Evolutionary conservation across 73 alveolate species (phyloP).

Genomic region (Uronychia binucleata): DNA sequence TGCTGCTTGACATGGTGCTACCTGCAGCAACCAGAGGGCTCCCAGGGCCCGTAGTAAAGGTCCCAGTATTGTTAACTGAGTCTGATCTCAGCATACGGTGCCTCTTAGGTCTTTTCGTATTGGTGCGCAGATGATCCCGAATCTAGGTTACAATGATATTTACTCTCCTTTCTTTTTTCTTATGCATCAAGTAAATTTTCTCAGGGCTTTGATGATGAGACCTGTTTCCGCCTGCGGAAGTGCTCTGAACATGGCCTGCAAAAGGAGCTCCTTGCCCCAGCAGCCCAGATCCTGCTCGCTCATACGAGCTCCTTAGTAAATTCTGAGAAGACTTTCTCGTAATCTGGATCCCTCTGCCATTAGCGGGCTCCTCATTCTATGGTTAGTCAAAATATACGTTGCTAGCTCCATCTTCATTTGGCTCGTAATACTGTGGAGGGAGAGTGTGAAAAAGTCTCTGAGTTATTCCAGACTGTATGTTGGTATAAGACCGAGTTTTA

Average conservation of each 20-base stretch:
- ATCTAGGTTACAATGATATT: neutral
- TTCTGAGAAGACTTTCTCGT: too few relatives aligned
- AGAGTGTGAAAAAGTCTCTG: too few relatives aligned
- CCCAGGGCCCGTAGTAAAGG: neutral
- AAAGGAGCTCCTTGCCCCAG: neutral
- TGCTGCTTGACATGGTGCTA: neutral
- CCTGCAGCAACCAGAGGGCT: neutral
- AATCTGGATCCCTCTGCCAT: too few relatives aligned
- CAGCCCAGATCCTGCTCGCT: neutral
- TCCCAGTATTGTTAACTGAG: neutral
- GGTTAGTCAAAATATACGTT: too few relatives aligned
- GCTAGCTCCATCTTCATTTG: too few relatives aligned
- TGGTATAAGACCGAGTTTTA: too few relatives aligned
- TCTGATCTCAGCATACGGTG: neutral
- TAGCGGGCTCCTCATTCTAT: too few relatives aligned
- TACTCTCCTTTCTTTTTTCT: neutral
- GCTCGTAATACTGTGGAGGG: too few relatives aligned
- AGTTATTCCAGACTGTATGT: too few relatives aligned
- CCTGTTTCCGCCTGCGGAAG: neutral
- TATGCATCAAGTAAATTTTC: neutral
- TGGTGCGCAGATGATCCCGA: neutral
- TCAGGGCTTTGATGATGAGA: neutral
- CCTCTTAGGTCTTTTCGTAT: neutral
- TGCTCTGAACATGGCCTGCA: neutral
- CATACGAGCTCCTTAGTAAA: too few relatives aligned